Evolutionary conservation across 1,284 basidiomycete genomes (phyloP).

Genomic region (Athelia sp.): DNA sequence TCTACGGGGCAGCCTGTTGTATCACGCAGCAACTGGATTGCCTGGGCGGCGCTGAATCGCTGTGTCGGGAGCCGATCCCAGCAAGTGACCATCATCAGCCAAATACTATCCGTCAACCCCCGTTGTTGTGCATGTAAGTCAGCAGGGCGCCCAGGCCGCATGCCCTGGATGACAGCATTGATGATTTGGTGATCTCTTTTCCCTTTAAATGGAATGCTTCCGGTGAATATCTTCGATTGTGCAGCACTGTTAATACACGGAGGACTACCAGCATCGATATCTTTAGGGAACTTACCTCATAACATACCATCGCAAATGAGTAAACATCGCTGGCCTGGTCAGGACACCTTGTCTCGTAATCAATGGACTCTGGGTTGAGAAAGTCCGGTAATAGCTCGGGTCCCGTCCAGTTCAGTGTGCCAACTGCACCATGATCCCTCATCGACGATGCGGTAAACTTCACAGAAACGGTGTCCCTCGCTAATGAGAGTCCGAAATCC

Average conservation of each 20-base stretch:
- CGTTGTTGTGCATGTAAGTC: background rate
- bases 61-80: background rate
- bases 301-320: constrained; percentile 20
- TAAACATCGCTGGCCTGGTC: constrained; percentile 20
- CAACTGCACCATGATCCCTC: constrained; percentile 6
- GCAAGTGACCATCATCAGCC: background rate
- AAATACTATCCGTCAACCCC: background rate
- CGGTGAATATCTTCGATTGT: background rate
- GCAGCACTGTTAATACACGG: background rate
- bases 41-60: background rate
- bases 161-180: background rate
- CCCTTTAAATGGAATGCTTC: background rate
- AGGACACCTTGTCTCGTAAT: constrained; percentile 5
- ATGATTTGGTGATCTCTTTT: background rate
- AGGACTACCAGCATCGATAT: background rate
- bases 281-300: constrained; percentile 15
- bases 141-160: background rate
- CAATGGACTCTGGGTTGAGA: background rate
- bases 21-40: background rate
- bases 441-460: constrained; percentile 3
- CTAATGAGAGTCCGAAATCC: background rate
- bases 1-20: background rate
- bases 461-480: background rate
- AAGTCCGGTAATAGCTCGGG: constrained; percentile 17
- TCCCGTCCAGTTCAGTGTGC: constrained; percentile 18